Percentiles rank a stretch among this genome's conserved stretches.
Conservation (phyloP, 441 rosid species). For the Pelargonium citronellum region DNA sequence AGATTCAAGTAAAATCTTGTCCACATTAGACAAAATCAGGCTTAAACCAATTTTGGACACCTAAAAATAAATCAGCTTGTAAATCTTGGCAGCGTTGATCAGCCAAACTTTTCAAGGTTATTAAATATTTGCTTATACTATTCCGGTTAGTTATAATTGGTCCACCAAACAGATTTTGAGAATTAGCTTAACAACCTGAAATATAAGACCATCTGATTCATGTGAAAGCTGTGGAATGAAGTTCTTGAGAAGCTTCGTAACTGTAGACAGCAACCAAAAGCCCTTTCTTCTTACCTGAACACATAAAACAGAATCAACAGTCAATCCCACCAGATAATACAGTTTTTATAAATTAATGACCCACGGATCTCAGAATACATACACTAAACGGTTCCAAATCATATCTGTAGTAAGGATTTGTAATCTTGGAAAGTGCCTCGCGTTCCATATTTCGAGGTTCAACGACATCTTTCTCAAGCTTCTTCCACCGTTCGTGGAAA, state of each 20-base stretch:
- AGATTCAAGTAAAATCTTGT: no score
- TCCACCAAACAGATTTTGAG: not conserved
- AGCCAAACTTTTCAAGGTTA: not conserved
- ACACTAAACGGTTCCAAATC: conserved; percentile 96
- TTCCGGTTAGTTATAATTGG: not conserved
- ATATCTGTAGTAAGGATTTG: conserved; percentile 70
- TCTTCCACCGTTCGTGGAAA: conserved; percentile 89
- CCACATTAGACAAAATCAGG: no score
- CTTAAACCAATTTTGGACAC: no score
- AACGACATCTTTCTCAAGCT: conserved; percentile 90
- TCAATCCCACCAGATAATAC: not conserved
- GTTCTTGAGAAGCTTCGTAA: conserved; percentile 74
- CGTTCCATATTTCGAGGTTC: conserved; percentile 89
- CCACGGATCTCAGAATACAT: conserved; percentile 20
- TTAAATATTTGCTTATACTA: not conserved
- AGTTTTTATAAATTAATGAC: not conserved
- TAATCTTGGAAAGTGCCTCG: conserved; percentile 56
- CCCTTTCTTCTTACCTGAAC: conserved; percentile 93
- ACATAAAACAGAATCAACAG: conserved; percentile 12
- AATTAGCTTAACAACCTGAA: conserved; percentile 56
- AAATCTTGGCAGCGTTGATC: not conserved
- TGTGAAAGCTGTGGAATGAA: conserved; percentile 95
- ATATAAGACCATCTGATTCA: conserved; percentile 95
- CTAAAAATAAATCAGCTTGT: not conserved
- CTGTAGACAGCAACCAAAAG: conserved; percentile 95